Base-by-base conservation (phyloP, 805 yeast genomes). In the Komagataella pseudopastoris region DNA sequence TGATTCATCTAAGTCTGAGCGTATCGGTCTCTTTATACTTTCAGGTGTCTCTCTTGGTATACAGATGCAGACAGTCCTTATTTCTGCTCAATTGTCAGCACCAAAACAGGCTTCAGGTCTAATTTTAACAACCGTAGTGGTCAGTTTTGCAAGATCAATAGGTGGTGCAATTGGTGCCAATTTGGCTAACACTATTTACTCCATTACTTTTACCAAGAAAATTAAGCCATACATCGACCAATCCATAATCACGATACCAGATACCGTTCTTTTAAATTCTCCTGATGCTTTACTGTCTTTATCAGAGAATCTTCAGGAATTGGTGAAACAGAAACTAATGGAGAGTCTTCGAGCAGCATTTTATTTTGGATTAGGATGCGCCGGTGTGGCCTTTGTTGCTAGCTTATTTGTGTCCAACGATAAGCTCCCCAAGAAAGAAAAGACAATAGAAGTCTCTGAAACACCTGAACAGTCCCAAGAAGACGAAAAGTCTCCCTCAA, bases 41-140 rank as follows among this genome's bases (percentile, higher is more conserved):
- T 59, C 66, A 6, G 85, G 85, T 23, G 63, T 71, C 4, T 68
- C 75, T 0, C 60, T 71, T 46, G 85, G 85, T 2, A 36, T 74
- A 14, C 65, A 63, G 51, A 63, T 76, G 59, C 82, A 78, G 59
- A 64, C 77, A 1, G 56, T 69, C 14, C 63, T 75, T 48, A 58
- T 76, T 36, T 60, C 72, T 1, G 67, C 75, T 1, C 81, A 78
- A 56, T 60, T 78, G 6, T 63, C 69, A 20, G 78, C 79, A 8
- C 81, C 83, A 39, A 74, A 76, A 53, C 60, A 66, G 1, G 70
- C 76, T 6, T 83, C 82, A 14, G 70, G 74, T 3, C 66, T 69
- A 6, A 74, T 78, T 48, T 59, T 77, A 61, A 67, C 76, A 2
- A 75, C 81, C 4, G 62, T 79, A 0, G 65, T 71, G 49, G 51